phyloP scores from a whole-genome alignment of 208 protist species.

The Wallacemonas sp. region DNA sequence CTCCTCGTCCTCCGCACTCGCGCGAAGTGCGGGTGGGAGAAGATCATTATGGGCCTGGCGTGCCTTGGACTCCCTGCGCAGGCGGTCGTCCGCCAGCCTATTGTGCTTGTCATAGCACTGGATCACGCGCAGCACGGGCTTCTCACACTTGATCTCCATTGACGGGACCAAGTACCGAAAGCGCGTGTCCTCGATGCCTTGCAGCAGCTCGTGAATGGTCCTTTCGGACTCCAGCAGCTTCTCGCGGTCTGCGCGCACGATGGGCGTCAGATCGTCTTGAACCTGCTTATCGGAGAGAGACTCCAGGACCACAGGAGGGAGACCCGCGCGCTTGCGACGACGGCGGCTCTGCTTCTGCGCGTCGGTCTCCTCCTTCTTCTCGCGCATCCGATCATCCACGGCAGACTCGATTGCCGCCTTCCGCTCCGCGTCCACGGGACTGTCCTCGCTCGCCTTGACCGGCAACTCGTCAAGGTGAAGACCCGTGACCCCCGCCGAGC shows the following conservation, averaged over 20 bases:
- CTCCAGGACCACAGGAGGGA: slow-evolving; percentile 52
- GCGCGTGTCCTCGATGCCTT: slow-evolving; percentile 76
- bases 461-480: background rate
- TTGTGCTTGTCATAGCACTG: slow-evolving; percentile 68
- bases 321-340: slow-evolving; percentile 29
- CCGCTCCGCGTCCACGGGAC: background rate
- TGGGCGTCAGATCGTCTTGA: slow-evolving; percentile 30
- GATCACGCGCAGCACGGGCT: slow-evolving; percentile 53
- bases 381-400: background rate
- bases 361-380: slow-evolving; percentile 17
- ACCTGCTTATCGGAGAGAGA: slow-evolving; percentile 43
- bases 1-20: slow-evolving; percentile 12
- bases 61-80: background rate
- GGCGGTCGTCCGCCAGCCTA: slow-evolving; percentile 13
- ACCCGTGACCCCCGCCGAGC: too few relatives aligned
- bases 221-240: slow-evolving; percentile 65
- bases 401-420: slow-evolving; percentile 5
- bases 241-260: slow-evolving; percentile 56
- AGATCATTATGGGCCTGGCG: slow-evolving; percentile 4
- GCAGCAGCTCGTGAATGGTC: slow-evolving; percentile 59
- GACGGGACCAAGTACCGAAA: slow-evolving; percentile 71
- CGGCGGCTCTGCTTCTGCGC: slow-evolving; percentile 19
- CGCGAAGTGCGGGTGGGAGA: slow-evolving; percentile 10
- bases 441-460: background rate
- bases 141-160: slow-evolving; percentile 57